Percentiles rank a stretch among this genome's conserved stretches.
Evolutionary conservation across 2,329 filamentous ascomycete species (phyloP).

Genomic region (Xylariaceae sp.): DNA sequence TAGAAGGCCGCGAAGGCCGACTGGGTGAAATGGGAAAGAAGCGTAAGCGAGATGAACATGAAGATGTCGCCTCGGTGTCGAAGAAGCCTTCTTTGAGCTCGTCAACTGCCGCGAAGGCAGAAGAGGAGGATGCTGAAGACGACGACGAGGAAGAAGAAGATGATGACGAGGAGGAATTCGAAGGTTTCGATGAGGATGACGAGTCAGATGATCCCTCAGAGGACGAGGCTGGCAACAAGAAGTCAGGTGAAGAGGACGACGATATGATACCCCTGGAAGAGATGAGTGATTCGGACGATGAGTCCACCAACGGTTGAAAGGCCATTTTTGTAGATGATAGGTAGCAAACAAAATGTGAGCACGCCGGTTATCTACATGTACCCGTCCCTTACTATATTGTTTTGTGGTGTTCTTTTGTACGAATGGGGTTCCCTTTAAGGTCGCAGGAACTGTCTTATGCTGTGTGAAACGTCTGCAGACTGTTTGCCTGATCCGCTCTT

Average conservation of each 20-base stretch:
- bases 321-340: conserved; percentile 15
- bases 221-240: conserved; percentile 1
- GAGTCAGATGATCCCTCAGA: conserved; percentile 34
- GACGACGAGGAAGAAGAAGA: conserved; percentile 34
- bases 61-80: conserved; percentile 33
- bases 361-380: conserved; percentile 12
- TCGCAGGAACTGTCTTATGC: neutral
- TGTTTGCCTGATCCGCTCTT: neutral
- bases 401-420: neutral
- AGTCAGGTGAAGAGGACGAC: conserved; percentile 33
- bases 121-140: conserved; percentile 18
- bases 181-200: conserved; percentile 32
- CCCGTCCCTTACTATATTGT: neutral
- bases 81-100: conserved; percentile 28
- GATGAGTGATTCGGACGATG: conserved; percentile 31
- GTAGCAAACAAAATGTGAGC: conserved; percentile 13
- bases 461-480: no score
- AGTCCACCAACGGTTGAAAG: conserved; percentile 30
- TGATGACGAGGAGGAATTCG: conserved; percentile 38
- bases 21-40: conserved; percentile 85
- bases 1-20: conserved; percentile 69
- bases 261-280: conserved; percentile 43
- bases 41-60: conserved; percentile 58
- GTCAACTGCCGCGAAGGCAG: conserved; percentile 27
- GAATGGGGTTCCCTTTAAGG: neutral